Conservation (phyloP, 2,329 filamentous ascomycete genomes). For the Neobulgaria alba region DNA sequence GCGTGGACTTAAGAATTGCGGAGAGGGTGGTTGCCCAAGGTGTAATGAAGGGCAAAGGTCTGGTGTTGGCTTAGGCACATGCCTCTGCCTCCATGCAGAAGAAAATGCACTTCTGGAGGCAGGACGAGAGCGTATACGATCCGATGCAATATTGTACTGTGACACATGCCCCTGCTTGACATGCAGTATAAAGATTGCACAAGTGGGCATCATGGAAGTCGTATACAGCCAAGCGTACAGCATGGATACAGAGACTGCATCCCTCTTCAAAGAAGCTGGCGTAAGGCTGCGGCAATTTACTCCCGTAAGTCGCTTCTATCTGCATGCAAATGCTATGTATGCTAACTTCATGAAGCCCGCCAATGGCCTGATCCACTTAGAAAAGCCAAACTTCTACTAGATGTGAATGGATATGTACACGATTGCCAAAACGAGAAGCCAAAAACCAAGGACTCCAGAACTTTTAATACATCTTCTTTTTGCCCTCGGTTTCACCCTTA, state of each 20-base stretch:
- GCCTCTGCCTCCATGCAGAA: conserved; percentile 94
- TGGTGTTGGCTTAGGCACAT: conserved; percentile 73
- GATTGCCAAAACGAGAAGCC: neutral
- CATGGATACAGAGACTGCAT: conserved; percentile 80
- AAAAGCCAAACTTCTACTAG: conserved; percentile 31
- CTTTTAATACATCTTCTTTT: neutral
- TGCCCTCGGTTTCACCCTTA: neutral
- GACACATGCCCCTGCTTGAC: conserved; percentile 96
- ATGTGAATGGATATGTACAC: too few relatives aligned
- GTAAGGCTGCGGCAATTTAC: conserved; percentile 81
- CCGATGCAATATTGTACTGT: conserved; percentile 79
- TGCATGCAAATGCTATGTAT: conserved; percentile 1
- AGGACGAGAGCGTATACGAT: conserved; percentile 78
- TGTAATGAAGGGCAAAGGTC: conserved; percentile 69
- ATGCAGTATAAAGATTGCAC: conserved; percentile 96
- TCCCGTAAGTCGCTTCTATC: conserved; percentile 50
- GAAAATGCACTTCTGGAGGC: conserved; percentile 95
- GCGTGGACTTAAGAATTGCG: conserved; percentile 79
- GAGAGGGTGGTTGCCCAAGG: conserved; percentile 79
- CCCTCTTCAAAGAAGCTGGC: conserved; percentile 75
- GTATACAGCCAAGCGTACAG: conserved; percentile 92
- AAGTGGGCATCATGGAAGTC: conserved; percentile 92
- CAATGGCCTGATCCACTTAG: conserved; percentile 56
- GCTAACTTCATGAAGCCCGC: conserved; percentile 40
- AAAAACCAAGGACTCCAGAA: neutral